These are phyloP conservation scores for Arabis alpina DNA, from an alignment of 345 rosid species.

Conservation along the genomic window DNA sequence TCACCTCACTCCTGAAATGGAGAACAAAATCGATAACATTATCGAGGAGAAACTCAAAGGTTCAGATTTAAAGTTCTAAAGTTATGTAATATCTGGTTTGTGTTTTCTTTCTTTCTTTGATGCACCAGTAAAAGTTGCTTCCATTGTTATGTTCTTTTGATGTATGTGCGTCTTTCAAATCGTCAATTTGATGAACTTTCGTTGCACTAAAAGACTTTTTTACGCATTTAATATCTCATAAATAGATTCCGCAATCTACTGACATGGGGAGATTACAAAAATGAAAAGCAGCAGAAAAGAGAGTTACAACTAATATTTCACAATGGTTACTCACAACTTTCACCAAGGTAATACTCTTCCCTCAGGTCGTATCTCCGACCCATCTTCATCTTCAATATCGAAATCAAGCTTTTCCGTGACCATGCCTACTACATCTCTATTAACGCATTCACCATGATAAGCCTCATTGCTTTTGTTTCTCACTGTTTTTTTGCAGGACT, in stretches of 20 bases:
- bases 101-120: too few relatives aligned
- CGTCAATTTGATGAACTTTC: too few relatives aligned
- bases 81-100: too few relatives aligned
- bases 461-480: slow-evolving; percentile 39
- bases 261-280: slow-evolving; percentile 12
- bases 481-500: slow-evolving; percentile 64
- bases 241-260: slow-evolving; percentile 11
- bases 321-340: slow-evolving; percentile 24
- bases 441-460: slow-evolving; percentile 17
- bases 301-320: slow-evolving; percentile 17
- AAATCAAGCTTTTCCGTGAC: slow-evolving; percentile 36
- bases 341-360: slow-evolving; percentile 48
- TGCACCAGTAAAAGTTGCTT: too few relatives aligned
- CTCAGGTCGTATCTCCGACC: slow-evolving; percentile 38
- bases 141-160: too few relatives aligned
- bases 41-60: too few relatives aligned
- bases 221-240: background rate
- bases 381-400: slow-evolving; percentile 34
- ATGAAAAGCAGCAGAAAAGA: background rate
- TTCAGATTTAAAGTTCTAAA: too few relatives aligned
- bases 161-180: too few relatives aligned
- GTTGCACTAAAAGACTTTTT: too few relatives aligned
- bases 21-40: too few relatives aligned
- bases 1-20: too few relatives aligned
- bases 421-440: slow-evolving; percentile 32